A percentile compares a stretch with the other conserved stretches of the same genome.
Conservation (phyloP, 805 yeast species). For the Dipodascus geniculatus region DNA sequence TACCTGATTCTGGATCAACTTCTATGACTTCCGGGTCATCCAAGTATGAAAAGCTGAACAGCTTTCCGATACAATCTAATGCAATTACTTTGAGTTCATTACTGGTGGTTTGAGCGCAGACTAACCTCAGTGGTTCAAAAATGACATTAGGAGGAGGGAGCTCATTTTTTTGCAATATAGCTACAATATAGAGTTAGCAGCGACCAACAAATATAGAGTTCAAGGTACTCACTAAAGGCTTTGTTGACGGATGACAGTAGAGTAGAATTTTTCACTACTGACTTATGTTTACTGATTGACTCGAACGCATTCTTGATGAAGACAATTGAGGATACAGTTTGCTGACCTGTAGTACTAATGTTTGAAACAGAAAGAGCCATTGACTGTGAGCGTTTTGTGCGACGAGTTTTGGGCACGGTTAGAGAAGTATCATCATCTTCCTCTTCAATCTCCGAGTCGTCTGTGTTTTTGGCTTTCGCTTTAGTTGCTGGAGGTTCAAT, state of each 20-base stretch:
- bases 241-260: constrained; percentile 25
- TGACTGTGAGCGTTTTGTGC: constrained; percentile 10
- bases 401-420: neutral
- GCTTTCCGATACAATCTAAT: constrained; percentile 75
- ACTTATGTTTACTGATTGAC: constrained; percentile 44
- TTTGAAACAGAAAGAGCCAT: constrained; percentile 20
- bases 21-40: constrained; percentile 26
- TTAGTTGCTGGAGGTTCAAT: neutral
- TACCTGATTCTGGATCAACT: constrained; percentile 29
- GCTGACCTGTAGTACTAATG: constrained; percentile 15
- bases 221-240: constrained; percentile 21
- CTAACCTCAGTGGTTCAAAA: constrained; percentile 65
- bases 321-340: constrained; percentile 25
- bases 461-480: neutral
- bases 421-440: neutral
- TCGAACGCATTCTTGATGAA: constrained; percentile 51
- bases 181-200: constrained; percentile 12
- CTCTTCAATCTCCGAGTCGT: neutral
- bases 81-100: constrained; percentile 60
- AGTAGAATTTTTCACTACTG: constrained; percentile 38
- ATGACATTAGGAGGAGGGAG: constrained; percentile 40
- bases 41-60: constrained; percentile 77
- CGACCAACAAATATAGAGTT: constrained; percentile 6
- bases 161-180: constrained; percentile 16
- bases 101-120: constrained; percentile 54